These are phyloP conservation scores for Aureobasidium lini DNA, from an alignment of 2,329 filamentous ascomycete genomes.

Conservation along the genomic window DNA sequence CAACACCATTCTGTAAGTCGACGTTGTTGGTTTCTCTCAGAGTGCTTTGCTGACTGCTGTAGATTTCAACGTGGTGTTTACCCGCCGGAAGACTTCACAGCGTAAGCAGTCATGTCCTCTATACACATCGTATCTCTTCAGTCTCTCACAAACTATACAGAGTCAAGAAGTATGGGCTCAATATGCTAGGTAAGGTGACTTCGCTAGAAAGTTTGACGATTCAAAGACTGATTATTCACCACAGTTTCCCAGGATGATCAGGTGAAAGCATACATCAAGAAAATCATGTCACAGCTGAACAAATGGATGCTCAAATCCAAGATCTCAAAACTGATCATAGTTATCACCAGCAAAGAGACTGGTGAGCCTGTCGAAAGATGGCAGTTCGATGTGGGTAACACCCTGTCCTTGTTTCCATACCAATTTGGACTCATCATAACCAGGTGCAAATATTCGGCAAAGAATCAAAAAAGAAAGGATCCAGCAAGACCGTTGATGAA, in stretches of 20 bases:
- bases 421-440: conserved; percentile 28
- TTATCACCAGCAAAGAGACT: conserved; percentile 94
- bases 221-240: conserved; percentile 16
- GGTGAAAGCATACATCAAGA: conserved; percentile 98
- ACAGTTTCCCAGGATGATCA: conserved; percentile 90
- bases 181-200: conserved; percentile 67
- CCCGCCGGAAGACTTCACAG: conserved; percentile 92
- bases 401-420: not conserved
- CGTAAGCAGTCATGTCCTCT: conserved; percentile 46
- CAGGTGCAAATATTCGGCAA: conserved; percentile 52
- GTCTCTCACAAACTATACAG: conserved; percentile 28
- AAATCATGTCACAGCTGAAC: conserved; percentile 96
- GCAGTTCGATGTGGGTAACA: conserved; percentile 76
- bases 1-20: conserved; percentile 78
- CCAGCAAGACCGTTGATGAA: conserved; percentile 47
- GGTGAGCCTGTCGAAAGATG: conserved; percentile 93
- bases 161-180: conserved; percentile 98
- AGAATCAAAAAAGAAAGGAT: conserved; percentile 37
- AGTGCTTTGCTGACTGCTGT: not conserved
- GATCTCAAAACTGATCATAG: conserved; percentile 93
- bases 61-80: conserved; percentile 80
- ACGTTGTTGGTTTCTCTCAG: no score
- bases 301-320: conserved; percentile 97
- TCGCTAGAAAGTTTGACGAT: conserved; percentile 2
- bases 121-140: not conserved